Percentiles rank a stretch among this genome's conserved stretches.
Conservation (phyloP, 208 protist species). For the Acanthamoeba lugdunensis region DNA sequence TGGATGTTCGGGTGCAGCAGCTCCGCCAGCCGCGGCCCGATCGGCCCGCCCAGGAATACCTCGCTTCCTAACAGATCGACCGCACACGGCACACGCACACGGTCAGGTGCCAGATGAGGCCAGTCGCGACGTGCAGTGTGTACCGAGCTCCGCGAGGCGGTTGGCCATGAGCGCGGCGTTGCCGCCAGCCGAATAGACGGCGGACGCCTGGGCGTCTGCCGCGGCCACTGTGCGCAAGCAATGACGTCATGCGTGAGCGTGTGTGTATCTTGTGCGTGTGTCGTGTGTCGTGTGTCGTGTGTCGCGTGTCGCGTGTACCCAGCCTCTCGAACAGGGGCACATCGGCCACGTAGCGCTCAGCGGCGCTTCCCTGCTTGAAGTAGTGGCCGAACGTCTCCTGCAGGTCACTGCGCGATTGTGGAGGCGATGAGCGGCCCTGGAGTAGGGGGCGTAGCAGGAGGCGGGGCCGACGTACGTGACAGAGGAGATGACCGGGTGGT, state of each 20-base stretch:
- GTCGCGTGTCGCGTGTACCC: too few relatives aligned
- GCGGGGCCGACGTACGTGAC: background rate
- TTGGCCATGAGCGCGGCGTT: slow-evolving; percentile 67
- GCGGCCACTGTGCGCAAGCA: background rate
- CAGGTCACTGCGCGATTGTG: background rate
- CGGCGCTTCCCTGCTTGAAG: background rate
- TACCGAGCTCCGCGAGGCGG: slow-evolving; percentile 35
- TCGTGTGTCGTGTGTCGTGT: too few relatives aligned
- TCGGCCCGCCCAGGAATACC: slow-evolving; percentile 49
- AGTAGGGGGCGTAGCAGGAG: background rate
- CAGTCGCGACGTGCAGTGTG: background rate
- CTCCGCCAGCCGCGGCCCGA: slow-evolving; percentile 11
- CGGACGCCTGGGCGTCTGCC: background rate
- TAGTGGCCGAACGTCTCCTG: slow-evolving; percentile 60
- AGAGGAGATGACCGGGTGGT: background rate
- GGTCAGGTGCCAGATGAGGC: background rate
- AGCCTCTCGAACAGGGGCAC: background rate
- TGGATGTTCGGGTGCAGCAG: slow-evolving; percentile 25
- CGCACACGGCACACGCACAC: too few relatives aligned
- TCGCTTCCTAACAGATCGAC: background rate
- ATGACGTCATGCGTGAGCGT: background rate
- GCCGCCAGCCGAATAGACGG: slow-evolving; percentile 25
- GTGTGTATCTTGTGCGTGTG: too few relatives aligned
- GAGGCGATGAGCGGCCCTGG: too few relatives aligned
- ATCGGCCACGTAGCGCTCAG: background rate